phyloP scores from a whole-genome alignment of 23 red algal genomes.

The Chondrus crispus region DNA sequence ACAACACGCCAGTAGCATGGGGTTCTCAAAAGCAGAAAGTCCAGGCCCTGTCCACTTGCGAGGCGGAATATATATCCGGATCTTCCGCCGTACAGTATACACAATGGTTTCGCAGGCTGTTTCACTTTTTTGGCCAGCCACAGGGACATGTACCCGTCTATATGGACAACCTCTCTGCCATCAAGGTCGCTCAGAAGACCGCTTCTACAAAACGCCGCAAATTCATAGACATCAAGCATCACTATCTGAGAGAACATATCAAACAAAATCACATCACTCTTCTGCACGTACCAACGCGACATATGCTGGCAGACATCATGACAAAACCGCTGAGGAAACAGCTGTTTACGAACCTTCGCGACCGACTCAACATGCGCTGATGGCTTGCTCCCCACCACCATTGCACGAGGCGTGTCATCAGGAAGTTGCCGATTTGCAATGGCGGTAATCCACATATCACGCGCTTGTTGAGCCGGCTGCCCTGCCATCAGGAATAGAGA shows the following conservation, averaged over 20 bases:
- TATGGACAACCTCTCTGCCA: constrained; percentile 5
- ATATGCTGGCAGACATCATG: constrained; percentile 1
- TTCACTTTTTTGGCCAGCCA: neutral
- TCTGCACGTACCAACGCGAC: neutral
- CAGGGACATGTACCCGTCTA: neutral
- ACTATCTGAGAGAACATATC: constrained; percentile 29
- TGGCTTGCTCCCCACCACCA: neutral
- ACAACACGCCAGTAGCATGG: neutral
- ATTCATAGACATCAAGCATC: constrained; percentile 16
- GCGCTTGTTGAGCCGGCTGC: too few relatives aligned
- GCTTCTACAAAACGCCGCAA: constrained; percentile 25
- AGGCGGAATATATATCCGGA: neutral
- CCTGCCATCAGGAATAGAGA: too few relatives aligned
- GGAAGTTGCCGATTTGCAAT: too few relatives aligned
- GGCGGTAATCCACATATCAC: too few relatives aligned
- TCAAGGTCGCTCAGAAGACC: neutral
- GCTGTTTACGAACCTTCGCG: neutral
- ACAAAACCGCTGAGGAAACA: neutral
- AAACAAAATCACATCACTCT: neutral
- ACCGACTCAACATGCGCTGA: neutral
- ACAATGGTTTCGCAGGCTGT: neutral
- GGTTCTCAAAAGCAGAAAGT: neutral
- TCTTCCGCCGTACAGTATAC: neutral
- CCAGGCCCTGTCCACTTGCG: neutral
- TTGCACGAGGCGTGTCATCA: constrained; percentile 40